Conservation (phyloP, 1,139 yeast genomes). For the Meyerozyma sp. region DNA sequence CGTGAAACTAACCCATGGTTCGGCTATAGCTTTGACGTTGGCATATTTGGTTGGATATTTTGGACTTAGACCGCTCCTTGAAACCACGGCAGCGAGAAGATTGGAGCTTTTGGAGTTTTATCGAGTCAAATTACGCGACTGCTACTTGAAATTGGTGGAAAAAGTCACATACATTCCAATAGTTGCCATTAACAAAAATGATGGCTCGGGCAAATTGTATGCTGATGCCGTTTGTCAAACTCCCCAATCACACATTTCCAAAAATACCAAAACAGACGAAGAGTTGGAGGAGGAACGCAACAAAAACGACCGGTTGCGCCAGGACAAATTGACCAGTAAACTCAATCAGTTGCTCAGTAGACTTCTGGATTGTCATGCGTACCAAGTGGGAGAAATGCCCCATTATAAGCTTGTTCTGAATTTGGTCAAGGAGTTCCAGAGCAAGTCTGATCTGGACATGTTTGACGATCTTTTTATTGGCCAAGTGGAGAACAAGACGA, state of each 20-base stretch:
- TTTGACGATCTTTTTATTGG: constrained; percentile 26
- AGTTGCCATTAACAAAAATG: constrained; percentile 26
- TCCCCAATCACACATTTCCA: constrained; percentile 17
- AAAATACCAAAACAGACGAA: constrained; percentile 7
- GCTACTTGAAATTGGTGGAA: constrained; percentile 30
- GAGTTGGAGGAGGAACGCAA: constrained; percentile 14
- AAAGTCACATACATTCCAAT: constrained; percentile 38
- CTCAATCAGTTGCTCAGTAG: constrained; percentile 18
- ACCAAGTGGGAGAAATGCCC: constrained; percentile 27
- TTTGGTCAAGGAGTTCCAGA: constrained; percentile 31
- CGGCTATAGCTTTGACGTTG: constrained; percentile 26
- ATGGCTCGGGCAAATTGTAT: constrained; percentile 30
- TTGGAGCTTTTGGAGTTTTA: constrained; percentile 32
- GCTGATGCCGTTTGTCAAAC: constrained; percentile 41
- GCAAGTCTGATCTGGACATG: constrained; percentile 32
- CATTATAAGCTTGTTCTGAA: constrained; percentile 27
- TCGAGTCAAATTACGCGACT: constrained; percentile 30
- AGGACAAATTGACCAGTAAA: constrained; percentile 18
- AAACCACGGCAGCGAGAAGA: constrained; percentile 23
- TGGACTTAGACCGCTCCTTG: constrained; percentile 33
- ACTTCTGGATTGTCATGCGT: constrained; percentile 24
- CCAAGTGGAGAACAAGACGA: constrained; percentile 3
- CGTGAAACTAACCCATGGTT: constrained; percentile 30
- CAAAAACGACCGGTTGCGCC: constrained; percentile 22
- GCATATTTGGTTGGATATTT: constrained; percentile 29